These are phyloP conservation scores for Zymoseptoria tritici DNA, from an alignment of 2,329 filamentous ascomycete genomes.

Conservation along the genomic window DNA sequence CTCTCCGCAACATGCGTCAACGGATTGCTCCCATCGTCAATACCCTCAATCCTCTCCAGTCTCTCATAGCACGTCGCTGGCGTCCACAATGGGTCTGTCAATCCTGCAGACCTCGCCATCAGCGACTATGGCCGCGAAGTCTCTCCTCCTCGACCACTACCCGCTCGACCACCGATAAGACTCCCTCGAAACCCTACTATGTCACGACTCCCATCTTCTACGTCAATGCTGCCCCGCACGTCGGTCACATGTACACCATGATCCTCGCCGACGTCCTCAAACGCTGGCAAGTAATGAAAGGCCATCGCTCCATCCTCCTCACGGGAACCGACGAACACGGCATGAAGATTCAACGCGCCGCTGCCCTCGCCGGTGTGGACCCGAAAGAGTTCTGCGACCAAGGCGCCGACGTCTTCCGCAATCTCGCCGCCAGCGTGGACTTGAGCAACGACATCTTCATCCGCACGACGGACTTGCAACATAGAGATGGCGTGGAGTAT, in stretches of 20 bases:
- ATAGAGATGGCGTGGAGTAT: slow-evolving; percentile 77
- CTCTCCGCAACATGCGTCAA: slow-evolving; percentile 6
- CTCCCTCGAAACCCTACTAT: slow-evolving; percentile 71
- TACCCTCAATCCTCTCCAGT: slow-evolving; percentile 26
- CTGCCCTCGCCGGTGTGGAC: slow-evolving; percentile 59
- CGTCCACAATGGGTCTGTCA: slow-evolving; percentile 30
- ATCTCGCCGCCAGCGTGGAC: slow-evolving; percentile 61
- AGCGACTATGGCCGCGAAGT: slow-evolving; percentile 5
- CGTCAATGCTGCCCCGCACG: slow-evolving; percentile 92
- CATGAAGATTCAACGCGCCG: slow-evolving; percentile 91
- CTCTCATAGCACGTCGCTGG: slow-evolving; percentile 29
- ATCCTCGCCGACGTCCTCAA: slow-evolving; percentile 86
- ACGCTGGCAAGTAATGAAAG: slow-evolving; percentile 76
- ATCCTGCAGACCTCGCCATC: slow-evolving; percentile 12
- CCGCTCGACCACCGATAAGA: slow-evolving; percentile 7
- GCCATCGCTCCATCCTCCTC: slow-evolving; percentile 63
- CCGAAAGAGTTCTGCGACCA: slow-evolving; percentile 84
- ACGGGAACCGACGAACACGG: slow-evolving; percentile 98
- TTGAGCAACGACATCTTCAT: slow-evolving; percentile 82
- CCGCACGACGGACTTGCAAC: slow-evolving; percentile 76
- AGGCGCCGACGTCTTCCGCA: slow-evolving; percentile 71
- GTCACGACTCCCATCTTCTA: slow-evolving; percentile 97
- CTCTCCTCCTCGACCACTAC: slow-evolving; percentile 1
- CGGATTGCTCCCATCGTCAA: slow-evolving; percentile 2
- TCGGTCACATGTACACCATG: slow-evolving; percentile 92